Conservation (phyloP, 352 stramenopile genomes). For the Peronosclerospora sorghi region DNA sequence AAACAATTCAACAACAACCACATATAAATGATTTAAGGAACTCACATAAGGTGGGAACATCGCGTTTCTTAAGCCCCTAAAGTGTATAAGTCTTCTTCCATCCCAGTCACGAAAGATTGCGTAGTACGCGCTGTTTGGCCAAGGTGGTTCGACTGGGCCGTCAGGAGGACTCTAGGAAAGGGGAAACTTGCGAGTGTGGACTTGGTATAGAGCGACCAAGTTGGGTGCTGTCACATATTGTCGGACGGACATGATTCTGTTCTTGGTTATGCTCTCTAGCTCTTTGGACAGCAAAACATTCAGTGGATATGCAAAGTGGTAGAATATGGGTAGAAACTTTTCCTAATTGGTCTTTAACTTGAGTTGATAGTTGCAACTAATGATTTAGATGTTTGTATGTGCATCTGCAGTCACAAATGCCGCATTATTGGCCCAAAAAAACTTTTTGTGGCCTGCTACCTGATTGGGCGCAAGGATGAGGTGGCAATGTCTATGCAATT, state of each 20-base stretch:
- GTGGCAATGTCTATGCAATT: conserved; percentile 71
- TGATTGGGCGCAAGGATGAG: conserved; percentile 72
- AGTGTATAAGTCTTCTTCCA: too few relatives aligned
- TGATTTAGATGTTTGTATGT: not conserved
- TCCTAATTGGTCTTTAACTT: too few relatives aligned
- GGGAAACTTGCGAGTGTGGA: conserved; percentile 45
- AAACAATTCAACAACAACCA: too few relatives aligned
- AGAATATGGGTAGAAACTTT: conserved; percentile 57
- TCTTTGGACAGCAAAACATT: conserved; percentile 91
- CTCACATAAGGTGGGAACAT: too few relatives aligned
- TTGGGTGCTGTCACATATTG: not conserved
- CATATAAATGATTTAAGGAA: too few relatives aligned
- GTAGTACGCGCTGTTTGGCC: conserved; percentile 84
- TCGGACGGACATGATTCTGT: not conserved
- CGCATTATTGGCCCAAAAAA: conserved; percentile 86
- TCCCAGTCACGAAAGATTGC: too few relatives aligned
- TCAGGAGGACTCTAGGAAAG: conserved; percentile 76
- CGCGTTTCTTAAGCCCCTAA: too few relatives aligned
- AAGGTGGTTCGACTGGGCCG: conserved; percentile 88
- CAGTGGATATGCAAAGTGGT: conserved; percentile 90
- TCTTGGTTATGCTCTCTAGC: conserved; percentile 20
- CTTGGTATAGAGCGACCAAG: conserved; percentile 23
- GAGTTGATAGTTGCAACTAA: not conserved
- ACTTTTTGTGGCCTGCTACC: conserved; percentile 87
- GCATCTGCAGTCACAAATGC: conserved; percentile 55